Evolutionary conservation across 208 protist species (phyloP).

Genomic region (Leishmania martiniquensis): DNA sequence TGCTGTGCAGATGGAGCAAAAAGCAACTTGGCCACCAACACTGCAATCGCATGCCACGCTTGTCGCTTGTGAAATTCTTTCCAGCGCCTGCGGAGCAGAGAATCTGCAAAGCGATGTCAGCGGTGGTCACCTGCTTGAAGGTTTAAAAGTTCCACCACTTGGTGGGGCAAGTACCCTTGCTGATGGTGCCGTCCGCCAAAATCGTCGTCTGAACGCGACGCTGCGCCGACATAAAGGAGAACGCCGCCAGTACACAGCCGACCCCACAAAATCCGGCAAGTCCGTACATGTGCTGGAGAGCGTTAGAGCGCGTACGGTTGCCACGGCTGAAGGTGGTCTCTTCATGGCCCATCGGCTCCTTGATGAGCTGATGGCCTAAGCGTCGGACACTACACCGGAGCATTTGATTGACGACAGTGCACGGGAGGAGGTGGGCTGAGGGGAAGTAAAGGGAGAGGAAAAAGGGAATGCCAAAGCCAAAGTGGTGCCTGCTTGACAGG

Average conservation of each 20-base stretch:
- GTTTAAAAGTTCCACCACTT: slow-evolving; percentile 83
- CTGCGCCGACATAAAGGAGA: slow-evolving; percentile 56
- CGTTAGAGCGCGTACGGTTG: slow-evolving; percentile 56
- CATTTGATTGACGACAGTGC: slow-evolving; percentile 35
- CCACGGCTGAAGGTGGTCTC: slow-evolving; percentile 84
- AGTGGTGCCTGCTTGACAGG: neutral
- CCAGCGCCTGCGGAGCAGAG: neutral
- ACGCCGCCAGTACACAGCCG: slow-evolving; percentile 66
- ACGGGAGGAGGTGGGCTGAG: neutral
- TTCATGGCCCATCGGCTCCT: slow-evolving; percentile 90
- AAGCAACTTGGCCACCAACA: neutral
- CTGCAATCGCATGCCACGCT: neutral
- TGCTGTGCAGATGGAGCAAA: neutral
- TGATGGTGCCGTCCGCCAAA: slow-evolving; percentile 60
- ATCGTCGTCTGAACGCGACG: slow-evolving; percentile 62
- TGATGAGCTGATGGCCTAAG: slow-evolving; percentile 85
- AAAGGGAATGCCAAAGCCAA: neutral
- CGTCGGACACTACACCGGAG: slow-evolving; percentile 56
- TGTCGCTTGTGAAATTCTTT: neutral
- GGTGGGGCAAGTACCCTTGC: slow-evolving; percentile 61
- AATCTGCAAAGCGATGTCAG: neutral
- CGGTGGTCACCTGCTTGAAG: neutral
- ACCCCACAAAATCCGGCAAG: slow-evolving; percentile 47
- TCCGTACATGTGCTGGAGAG: slow-evolving; percentile 61
- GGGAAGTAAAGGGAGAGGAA: too few species aligned